Conservation (phyloP, 148 eudicot genomes). For the Mesembryanthemum crystallinum region DNA sequence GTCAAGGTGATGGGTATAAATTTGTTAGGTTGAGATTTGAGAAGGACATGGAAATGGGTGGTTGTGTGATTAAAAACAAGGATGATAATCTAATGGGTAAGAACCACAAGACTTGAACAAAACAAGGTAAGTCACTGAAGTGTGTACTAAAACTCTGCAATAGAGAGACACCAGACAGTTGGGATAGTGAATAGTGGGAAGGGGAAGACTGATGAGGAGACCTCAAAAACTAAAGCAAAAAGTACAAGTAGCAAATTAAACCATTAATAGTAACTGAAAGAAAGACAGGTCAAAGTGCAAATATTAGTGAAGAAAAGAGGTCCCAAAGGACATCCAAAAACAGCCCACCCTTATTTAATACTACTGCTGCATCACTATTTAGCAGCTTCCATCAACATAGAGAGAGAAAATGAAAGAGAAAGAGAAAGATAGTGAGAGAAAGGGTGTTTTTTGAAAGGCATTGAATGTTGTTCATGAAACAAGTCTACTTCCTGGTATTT, state of each 20-base stretch:
- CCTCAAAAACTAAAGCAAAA: conserved; percentile 28
- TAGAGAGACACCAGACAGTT: conserved; percentile 40
- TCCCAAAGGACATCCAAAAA: conserved; percentile 8
- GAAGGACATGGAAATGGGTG: conserved; percentile 29
- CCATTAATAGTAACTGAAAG: conserved; percentile 35
- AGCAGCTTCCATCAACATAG: conserved; percentile 5
- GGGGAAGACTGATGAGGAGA: neutral
- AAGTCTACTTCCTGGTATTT: conserved; percentile 10
- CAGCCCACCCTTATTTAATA: neutral
- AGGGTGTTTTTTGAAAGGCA: neutral
- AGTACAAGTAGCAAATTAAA: conserved; percentile 24
- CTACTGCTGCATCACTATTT: neutral
- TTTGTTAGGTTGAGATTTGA: conserved; percentile 18
- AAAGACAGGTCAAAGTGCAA: conserved; percentile 31
- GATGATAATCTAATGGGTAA: conserved; percentile 28
- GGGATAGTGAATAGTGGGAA: conserved; percentile 32
- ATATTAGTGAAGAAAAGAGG: conserved; percentile 3
- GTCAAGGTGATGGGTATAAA: neutral
- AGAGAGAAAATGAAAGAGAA: neutral
- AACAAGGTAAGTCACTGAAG: conserved; percentile 15
- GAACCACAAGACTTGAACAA: conserved; percentile 15
- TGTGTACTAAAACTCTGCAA: conserved; percentile 31
- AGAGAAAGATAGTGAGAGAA: neutral
- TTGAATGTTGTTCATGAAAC: conserved; percentile 21
- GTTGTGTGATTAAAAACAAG: conserved; percentile 25